phyloP scores from a whole-genome alignment of 352 stramenopile species.

The Thalassiosira ordinaria region DNA sequence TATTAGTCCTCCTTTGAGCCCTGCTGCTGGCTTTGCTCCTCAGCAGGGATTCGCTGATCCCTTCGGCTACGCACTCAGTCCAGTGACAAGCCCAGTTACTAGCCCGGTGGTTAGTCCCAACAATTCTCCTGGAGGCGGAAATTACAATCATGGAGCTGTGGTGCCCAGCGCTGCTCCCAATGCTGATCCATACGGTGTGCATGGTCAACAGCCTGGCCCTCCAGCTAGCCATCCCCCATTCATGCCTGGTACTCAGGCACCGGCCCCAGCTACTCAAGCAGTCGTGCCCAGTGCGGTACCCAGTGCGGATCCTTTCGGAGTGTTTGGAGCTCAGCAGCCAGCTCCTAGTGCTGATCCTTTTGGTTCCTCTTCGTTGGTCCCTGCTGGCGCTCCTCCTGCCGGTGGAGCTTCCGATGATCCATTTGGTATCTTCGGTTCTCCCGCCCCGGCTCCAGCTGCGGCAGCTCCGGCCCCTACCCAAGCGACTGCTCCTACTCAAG shows the following conservation, averaged over 20 bases:
- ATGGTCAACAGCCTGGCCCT: conserved; percentile 4
- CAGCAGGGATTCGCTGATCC: conserved; percentile 27
- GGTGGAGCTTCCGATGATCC: conserved; percentile 51
- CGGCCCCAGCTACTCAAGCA: background rate
- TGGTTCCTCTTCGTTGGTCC: conserved; percentile 17
- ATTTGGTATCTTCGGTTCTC: conserved; percentile 72
- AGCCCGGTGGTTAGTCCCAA: background rate
- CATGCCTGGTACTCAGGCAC: conserved; percentile 11
- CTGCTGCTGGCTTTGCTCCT: background rate
- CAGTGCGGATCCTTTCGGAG: conserved; percentile 25
- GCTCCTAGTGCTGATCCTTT: conserved; percentile 33
- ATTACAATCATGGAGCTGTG: background rate
- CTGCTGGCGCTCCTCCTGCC: conserved; percentile 20
- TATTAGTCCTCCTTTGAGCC: background rate
- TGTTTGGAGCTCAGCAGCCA: conserved; percentile 15
- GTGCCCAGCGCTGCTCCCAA: conserved; percentile 9
- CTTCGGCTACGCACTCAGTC: conserved; percentile 42
- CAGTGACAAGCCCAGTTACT: conserved; percentile 23
- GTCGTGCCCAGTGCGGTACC: conserved; percentile 3
- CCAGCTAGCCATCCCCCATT: background rate
- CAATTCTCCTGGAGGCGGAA: background rate
- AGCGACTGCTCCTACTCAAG: background rate
- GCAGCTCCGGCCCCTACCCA: background rate
- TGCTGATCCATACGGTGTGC: conserved; percentile 5
- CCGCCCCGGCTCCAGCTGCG: background rate